phyloP scores from a whole-genome alignment of 2,329 filamentous ascomycete species.

The Huntiella bhutanensis region DNA sequence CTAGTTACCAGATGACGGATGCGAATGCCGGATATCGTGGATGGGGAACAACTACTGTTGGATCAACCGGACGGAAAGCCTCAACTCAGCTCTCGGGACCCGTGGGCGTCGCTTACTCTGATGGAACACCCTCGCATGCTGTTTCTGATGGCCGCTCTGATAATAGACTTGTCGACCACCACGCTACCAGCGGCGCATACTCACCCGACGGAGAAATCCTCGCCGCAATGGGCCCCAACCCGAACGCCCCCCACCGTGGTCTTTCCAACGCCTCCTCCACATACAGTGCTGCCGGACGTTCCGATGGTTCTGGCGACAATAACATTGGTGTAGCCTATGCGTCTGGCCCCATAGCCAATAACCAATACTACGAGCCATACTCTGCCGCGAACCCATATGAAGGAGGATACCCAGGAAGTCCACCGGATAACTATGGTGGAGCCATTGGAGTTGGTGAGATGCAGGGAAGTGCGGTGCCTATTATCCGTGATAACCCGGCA shows the following conservation, averaged over 20 bases:
- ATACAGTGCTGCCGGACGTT: constrained; percentile 67
- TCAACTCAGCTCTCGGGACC: constrained; percentile 77
- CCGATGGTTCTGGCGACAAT: constrained; percentile 42
- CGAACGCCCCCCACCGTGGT: constrained; percentile 60
- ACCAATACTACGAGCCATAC: constrained; percentile 24
- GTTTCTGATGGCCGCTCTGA: constrained; percentile 51
- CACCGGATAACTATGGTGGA: background rate
- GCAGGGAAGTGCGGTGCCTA: constrained; percentile 25
- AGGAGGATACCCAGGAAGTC: constrained; percentile 11
- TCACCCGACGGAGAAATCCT: constrained; percentile 65
- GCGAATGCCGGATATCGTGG: constrained; percentile 68
- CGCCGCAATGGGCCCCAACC: constrained; percentile 57
- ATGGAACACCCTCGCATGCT: constrained; percentile 41
- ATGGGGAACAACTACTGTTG: constrained; percentile 59
- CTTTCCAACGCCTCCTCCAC: constrained; percentile 91
- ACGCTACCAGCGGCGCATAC: constrained; percentile 22
- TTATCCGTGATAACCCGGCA: constrained; percentile 85
- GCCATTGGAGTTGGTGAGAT: background rate
- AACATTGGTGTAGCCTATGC: constrained; percentile 29
- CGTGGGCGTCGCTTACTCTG: constrained; percentile 49
- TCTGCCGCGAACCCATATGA: constrained; percentile 12
- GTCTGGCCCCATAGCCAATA: constrained; percentile 21
- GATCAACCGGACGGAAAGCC: constrained; percentile 56
- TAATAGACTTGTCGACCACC: constrained; percentile 37
- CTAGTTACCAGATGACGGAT: constrained; percentile 55